phyloP scores from a whole-genome alignment of 208 protist genomes.

The Giardia duodenalis region DNA sequence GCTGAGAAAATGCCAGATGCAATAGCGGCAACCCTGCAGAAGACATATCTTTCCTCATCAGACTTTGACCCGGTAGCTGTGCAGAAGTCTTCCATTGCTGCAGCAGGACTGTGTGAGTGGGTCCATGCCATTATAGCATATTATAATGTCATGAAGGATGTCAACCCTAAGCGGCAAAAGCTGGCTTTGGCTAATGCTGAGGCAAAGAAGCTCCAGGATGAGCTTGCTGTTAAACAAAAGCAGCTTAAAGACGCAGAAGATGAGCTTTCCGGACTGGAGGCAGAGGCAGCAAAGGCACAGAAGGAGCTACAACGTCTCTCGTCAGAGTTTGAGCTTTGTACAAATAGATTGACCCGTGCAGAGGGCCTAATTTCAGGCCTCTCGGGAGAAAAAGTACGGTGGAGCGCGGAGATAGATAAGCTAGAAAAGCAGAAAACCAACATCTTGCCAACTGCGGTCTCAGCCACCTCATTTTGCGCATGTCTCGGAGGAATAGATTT shows the following conservation, averaged over 20 bases:
- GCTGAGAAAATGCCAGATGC: not conserved
- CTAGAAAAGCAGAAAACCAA: slow-evolving; percentile 61
- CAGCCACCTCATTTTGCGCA: slow-evolving; percentile 78
- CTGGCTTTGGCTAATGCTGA: slow-evolving; percentile 68
- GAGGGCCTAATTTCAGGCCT: slow-evolving; percentile 81
- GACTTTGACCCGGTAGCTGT: slow-evolving; percentile 72
- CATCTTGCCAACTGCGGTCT: slow-evolving; percentile 82
- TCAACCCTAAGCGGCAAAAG: slow-evolving; percentile 71
- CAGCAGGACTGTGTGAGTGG: slow-evolving; percentile 79
- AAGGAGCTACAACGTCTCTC: slow-evolving; percentile 72
- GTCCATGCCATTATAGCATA: slow-evolving; percentile 85
- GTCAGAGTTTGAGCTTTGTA: slow-evolving; percentile 67
- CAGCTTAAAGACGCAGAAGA: slow-evolving; percentile 67
- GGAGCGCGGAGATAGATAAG: slow-evolving; percentile 71
- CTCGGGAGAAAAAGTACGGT: slow-evolving; percentile 78
- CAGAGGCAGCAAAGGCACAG: slow-evolving; percentile 65
- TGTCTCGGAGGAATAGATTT: slow-evolving; percentile 83
- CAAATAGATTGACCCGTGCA: slow-evolving; percentile 63
- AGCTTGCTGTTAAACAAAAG: slow-evolving; percentile 63
- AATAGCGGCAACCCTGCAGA: slow-evolving; percentile 62
- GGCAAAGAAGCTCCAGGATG: slow-evolving; percentile 47
- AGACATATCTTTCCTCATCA: slow-evolving; percentile 52
- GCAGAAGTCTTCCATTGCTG: slow-evolving; percentile 59
- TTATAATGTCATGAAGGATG: slow-evolving; percentile 80
- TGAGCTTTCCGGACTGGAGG: slow-evolving; percentile 66